phyloP scores from a whole-genome alignment of 257 asterid genomes.

The Phtheirospermum japonicum region DNA sequence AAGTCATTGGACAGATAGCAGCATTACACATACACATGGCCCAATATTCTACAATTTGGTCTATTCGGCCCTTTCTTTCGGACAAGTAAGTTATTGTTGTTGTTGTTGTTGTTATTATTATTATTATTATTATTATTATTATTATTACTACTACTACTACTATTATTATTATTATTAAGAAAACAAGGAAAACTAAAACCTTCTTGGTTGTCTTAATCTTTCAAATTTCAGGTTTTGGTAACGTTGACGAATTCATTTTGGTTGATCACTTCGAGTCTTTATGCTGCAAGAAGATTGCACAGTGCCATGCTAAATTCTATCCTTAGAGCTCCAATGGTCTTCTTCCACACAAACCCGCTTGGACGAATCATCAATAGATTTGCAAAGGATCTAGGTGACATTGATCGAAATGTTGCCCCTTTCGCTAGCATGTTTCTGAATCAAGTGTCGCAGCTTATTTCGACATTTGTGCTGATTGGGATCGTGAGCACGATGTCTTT shows the following conservation, averaged over 20 bases:
- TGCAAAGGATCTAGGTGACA: slow-evolving; percentile 90
- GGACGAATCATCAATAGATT: slow-evolving; percentile 94
- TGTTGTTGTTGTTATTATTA: too few relatives aligned
- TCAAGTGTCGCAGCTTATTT: slow-evolving; percentile 79
- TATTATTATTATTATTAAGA: slow-evolving; percentile 1
- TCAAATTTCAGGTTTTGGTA: slow-evolving; percentile 62
- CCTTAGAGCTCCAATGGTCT: slow-evolving; percentile 96
- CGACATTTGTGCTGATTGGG: slow-evolving; percentile 93
- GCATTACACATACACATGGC: slow-evolving; percentile 36
- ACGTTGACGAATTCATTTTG: slow-evolving; percentile 80
- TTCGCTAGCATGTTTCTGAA: slow-evolving; percentile 71
- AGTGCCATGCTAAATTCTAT: slow-evolving; percentile 72
- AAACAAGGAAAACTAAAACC: slow-evolving; percentile 4
- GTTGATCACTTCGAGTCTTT: slow-evolving; percentile 86
- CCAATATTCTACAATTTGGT: slow-evolving; percentile 67
- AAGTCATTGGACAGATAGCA: slow-evolving; percentile 75
- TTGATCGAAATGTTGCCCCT: slow-evolving; percentile 86
- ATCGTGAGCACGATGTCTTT: slow-evolving; percentile 93
- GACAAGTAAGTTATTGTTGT: slow-evolving; percentile 61
- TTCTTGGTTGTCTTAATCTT: slow-evolving; percentile 25
- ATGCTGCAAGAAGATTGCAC: slow-evolving; percentile 82
- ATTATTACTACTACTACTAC: background rate
- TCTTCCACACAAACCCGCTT: slow-evolving; percentile 93
- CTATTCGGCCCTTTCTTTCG: slow-evolving; percentile 62
- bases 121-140: slow-evolving; percentile 1